phyloP scores from a whole-genome alignment of 1,284 basidiomycete species.

The Sparassis latifolia region DNA sequence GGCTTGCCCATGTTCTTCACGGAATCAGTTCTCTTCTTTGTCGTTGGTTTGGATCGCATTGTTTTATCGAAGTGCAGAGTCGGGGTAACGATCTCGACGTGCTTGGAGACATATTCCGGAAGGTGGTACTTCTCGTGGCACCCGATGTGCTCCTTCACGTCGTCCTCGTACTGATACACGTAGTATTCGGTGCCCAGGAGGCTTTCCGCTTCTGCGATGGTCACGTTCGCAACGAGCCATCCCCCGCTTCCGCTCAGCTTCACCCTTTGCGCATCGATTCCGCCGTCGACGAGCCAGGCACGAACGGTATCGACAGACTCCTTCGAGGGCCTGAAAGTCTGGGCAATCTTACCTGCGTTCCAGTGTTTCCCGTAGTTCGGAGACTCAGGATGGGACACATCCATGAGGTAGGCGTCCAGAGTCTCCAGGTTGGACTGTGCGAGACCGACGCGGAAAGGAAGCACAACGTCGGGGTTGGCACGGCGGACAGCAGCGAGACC shows the following conservation, averaged over 20 bases:
- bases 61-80: conserved; percentile 40
- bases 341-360: conserved; percentile 29
- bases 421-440: conserved; percentile 36
- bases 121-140: conserved; percentile 38
- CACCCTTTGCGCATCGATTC: conserved; percentile 28
- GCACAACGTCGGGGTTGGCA: conserved; percentile 22
- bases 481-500: conserved; percentile 31
- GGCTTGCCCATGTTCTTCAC: conserved; percentile 19
- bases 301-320: conserved; percentile 36
- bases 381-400: conserved; percentile 40
- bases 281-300: conserved; percentile 33
- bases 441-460: conserved; percentile 41
- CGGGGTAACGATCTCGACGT: conserved; percentile 43
- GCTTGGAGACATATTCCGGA: conserved; percentile 34
- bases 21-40: background rate
- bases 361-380: conserved; percentile 38
- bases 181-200: conserved; percentile 41
- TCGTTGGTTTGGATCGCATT: background rate
- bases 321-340: conserved; percentile 36
- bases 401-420: conserved; percentile 35
- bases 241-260: conserved; percentile 28
- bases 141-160: conserved; percentile 29
- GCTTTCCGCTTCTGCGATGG: conserved; percentile 37
- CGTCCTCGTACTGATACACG: conserved; percentile 34
- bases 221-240: conserved; percentile 40